phyloP scores from a whole-genome alignment of 2,329 filamentous ascomycete species.

The Colletotrichum sp. region DNA sequence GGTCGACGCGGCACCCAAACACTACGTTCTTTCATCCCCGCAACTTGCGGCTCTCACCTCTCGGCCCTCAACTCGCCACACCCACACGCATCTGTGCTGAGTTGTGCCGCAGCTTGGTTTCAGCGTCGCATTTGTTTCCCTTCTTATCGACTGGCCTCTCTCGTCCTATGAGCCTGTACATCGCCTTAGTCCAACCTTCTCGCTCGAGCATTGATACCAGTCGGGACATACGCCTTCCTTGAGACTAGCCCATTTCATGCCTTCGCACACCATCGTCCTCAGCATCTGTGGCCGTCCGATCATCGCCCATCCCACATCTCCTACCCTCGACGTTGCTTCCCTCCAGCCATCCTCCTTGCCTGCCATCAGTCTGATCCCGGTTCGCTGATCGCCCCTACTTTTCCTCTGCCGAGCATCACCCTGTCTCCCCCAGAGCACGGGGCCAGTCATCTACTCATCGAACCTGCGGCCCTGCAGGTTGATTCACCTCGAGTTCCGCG shows the following conservation, averaged over 20 bases:
- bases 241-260: slow-evolving; percentile 17
- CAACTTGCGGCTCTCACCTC: neutral
- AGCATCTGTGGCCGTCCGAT: slow-evolving; percentile 4
- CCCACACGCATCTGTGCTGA: slow-evolving; percentile 19
- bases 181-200: neutral
- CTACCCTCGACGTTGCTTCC: neutral
- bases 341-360: neutral
- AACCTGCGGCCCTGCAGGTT: slow-evolving; percentile 1
- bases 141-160: neutral
- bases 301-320: neutral
- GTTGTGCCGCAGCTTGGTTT: slow-evolving; percentile 22
- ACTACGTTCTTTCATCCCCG: neutral
- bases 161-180: slow-evolving; percentile 4
- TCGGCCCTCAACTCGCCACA: slow-evolving; percentile 10
- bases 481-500: neutral
- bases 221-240: slow-evolving; percentile 2
- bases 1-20: neutral
- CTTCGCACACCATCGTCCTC: neutral
- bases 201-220: slow-evolving; percentile 7
- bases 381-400: neutral
- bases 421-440: slow-evolving; percentile 7
- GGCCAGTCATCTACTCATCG: neutral
- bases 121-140: slow-evolving; percentile 18
- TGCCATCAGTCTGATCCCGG: slow-evolving; percentile 10
- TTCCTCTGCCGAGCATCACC: neutral